Percentiles rank a stretch among this genome's conserved stretches.
These are phyloP conservation scores for Ganoderma lucidum DNA, from an alignment of 1,284 basidiomycete species.

Conservation along the genomic window DNA sequence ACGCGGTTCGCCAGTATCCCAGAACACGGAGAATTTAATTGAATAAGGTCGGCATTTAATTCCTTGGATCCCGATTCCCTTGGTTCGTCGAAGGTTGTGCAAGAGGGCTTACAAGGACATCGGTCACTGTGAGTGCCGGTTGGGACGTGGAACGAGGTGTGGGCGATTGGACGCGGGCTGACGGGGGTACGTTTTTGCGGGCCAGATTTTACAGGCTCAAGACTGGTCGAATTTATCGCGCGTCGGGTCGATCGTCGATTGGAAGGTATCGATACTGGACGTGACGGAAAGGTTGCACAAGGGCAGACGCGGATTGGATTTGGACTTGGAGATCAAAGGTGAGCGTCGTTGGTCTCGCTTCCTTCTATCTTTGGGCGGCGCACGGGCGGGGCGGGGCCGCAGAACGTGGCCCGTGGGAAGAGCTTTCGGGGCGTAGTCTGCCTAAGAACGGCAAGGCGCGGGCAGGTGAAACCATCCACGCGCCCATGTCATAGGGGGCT, in stretches of 20 bases:
- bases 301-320: neutral
- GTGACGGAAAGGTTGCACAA: slow-evolving; percentile 14
- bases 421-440: neutral
- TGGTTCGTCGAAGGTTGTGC: slow-evolving; percentile 23
- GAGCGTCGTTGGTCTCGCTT: slow-evolving; percentile 23
- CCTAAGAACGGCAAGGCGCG: neutral
- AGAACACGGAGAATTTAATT: slow-evolving; percentile 31
- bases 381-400: slow-evolving; percentile 47
- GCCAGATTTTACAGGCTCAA: slow-evolving; percentile 32
- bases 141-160: slow-evolving; percentile 16
- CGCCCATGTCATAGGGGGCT: neutral
- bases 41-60: slow-evolving; percentile 39
- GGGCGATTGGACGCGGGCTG: slow-evolving; percentile 29
- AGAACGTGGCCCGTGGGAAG: slow-evolving; percentile 67
- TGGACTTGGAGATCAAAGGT: slow-evolving; percentile 24
- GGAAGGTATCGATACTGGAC: slow-evolving; percentile 23
- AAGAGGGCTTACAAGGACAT: slow-evolving; percentile 31
- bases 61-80: slow-evolving; percentile 23
- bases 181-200: slow-evolving; percentile 18
- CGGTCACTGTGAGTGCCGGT: slow-evolving; percentile 32
- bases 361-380: slow-evolving; percentile 36
- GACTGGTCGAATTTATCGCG: slow-evolving; percentile 23
- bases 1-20: slow-evolving; percentile 25
- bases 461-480: neutral
- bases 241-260: slow-evolving; percentile 27